phyloP scores from a whole-genome alignment of 2,329 filamentous ascomycete genomes.

The Mycocentrospora acerina region DNA sequence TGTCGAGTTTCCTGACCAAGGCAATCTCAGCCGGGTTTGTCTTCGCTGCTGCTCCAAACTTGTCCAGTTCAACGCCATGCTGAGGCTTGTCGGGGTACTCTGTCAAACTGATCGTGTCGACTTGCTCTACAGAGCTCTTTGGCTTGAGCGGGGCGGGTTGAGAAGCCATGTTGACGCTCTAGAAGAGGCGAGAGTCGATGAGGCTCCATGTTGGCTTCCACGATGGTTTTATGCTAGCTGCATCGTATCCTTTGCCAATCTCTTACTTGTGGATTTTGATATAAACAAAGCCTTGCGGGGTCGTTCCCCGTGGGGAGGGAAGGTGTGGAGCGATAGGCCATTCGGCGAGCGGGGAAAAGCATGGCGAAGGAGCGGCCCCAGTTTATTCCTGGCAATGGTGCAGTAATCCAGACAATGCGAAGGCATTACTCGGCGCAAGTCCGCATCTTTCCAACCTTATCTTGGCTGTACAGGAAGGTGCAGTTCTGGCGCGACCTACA shows the following conservation, averaged over 20 bases:
- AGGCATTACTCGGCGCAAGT: no score
- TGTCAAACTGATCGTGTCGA: conserved; percentile 14
- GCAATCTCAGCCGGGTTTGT: conserved; percentile 24
- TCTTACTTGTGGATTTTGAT: conserved; percentile 1
- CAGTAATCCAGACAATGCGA: background rate
- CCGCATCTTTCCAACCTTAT: no score
- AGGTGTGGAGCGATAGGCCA: background rate
- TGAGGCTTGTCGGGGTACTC: conserved; percentile 10
- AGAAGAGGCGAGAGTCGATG: background rate
- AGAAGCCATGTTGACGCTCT: conserved; percentile 5
- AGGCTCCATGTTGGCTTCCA: background rate
- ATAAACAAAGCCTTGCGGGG: background rate
- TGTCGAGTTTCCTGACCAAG: conserved; percentile 27
- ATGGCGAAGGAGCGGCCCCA: no score
- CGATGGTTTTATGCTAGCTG: background rate
- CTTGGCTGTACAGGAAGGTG: no score
- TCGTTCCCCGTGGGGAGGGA: conserved; percentile 2
- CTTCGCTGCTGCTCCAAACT: conserved; percentile 23
- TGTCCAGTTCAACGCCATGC: conserved; percentile 21
- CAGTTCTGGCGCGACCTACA: no score
- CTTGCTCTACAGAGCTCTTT: conserved; percentile 11
- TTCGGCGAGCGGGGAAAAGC: background rate
- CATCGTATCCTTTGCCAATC: background rate
- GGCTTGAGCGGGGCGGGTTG: conserved; percentile 2
- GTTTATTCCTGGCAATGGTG: background rate